Evolutionary conservation across 345 rosid genomes (phyloP).

Genomic region (Ailanthus altissimus): DNA sequence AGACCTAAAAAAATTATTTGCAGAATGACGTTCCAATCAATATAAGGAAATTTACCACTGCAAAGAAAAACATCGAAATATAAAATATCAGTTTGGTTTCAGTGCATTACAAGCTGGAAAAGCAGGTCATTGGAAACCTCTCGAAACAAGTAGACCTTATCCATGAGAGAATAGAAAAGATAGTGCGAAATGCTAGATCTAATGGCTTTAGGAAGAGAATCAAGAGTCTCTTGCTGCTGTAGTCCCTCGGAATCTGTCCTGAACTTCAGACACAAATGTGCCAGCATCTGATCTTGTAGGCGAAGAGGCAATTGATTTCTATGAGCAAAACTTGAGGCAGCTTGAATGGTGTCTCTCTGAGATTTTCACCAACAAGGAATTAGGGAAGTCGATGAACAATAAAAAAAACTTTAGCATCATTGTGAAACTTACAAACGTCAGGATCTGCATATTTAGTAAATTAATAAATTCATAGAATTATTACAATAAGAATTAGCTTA

Average conservation of each 20-base stretch:
- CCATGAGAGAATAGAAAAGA: constrained; percentile 66
- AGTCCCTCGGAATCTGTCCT: constrained; percentile 77
- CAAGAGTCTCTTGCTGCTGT: constrained; percentile 76
- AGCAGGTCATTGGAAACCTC: constrained; percentile 76
- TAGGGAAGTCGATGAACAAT: background rate
- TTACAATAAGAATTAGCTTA: constrained; percentile 36
- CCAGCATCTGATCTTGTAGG: constrained; percentile 80
- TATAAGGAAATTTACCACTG: background rate
- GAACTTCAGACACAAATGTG: constrained; percentile 70
- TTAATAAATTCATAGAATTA: constrained; percentile 2
- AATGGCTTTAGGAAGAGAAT: constrained; percentile 78
- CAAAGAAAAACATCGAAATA: background rate
- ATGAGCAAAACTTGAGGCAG: constrained; percentile 65
- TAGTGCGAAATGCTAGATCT: constrained; percentile 69
- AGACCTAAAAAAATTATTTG: constrained; percentile 46
- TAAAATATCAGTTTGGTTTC: background rate
- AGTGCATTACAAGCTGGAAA: constrained; percentile 61
- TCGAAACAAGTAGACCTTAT: constrained; percentile 63
- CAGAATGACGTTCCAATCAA: background rate
- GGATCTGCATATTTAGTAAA: background rate
- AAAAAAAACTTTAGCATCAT: background rate
- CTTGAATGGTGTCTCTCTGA: constrained; percentile 74
- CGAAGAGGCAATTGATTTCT: constrained; percentile 62
- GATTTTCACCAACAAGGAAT: background rate
- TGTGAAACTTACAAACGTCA: constrained; percentile 7